Evolutionary conservation across 73 alveolate genomes (phyloP).

Genomic region (Symbiodinium pilosum): DNA sequence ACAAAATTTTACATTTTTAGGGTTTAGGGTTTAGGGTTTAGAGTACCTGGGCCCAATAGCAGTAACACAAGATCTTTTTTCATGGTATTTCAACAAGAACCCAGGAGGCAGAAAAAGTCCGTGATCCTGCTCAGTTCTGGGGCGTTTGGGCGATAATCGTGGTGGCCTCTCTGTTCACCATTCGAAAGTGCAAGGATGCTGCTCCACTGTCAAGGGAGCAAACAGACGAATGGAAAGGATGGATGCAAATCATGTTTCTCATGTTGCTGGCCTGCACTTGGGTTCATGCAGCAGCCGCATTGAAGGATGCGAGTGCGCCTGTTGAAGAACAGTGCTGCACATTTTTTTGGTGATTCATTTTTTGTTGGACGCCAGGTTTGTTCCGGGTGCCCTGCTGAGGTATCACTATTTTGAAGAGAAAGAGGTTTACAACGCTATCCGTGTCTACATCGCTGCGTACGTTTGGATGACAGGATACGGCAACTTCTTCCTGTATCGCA

Average conservation of each 20-base stretch:
- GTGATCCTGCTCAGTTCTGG: conserved; percentile 47
- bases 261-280: conserved; percentile 7
- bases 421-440: conserved; percentile 74
- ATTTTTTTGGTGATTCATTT: no score
- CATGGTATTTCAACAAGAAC: no score
- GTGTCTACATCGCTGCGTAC: conserved; percentile 69
- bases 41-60: no score
- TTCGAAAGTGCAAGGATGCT: conserved; percentile 18
- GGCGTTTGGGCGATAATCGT: conserved; percentile 54
- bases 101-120: conserved; percentile 23
- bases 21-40: no score
- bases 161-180: conserved; percentile 10
- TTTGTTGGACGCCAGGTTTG: no score
- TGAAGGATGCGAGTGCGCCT: no score
- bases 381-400: conserved; percentile 7
- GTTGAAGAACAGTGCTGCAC: no score
- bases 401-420: conserved; percentile 77
- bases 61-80: no score
- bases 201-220: conserved; percentile 61
- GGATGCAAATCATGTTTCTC: conserved; percentile 86
- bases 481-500: conserved; percentile 55
- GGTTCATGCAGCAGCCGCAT: neutral
- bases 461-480: conserved; percentile 91
- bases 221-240: conserved; percentile 87
- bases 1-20: no score